phyloP scores from a whole-genome alignment of 768 basidiomycete species.

The Lyophyllum semitale region DNA sequence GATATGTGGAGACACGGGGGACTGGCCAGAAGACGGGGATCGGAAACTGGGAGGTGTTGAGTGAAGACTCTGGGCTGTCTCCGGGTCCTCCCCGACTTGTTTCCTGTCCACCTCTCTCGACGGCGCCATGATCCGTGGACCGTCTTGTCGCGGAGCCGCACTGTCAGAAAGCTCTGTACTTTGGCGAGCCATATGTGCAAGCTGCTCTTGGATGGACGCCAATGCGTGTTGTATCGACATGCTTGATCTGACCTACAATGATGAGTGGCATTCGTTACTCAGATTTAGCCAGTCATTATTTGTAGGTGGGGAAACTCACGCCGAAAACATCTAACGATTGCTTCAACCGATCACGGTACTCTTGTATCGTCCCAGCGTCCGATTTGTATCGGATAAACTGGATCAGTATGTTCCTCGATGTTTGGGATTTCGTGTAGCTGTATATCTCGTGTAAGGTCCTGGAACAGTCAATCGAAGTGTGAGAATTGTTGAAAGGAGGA shows the following conservation, averaged over 20 bases:
- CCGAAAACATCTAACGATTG: conserved; percentile 9
- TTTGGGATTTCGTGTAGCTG: neutral
- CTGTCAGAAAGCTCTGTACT: neutral
- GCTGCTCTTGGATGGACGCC: neutral
- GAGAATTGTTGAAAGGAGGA: neutral
- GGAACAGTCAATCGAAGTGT: neutral
- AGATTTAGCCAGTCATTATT: neutral
- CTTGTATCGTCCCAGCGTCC: conserved; percentile 6
- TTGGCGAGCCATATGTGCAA: neutral
- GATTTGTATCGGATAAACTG: conserved; percentile 4
- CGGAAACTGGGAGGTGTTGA: no score
- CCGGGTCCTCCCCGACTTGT: no score
- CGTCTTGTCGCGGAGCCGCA: neutral
- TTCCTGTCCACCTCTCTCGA: no score
- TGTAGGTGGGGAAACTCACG: neutral
- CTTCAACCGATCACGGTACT: conserved; percentile 6
- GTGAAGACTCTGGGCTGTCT: no score
- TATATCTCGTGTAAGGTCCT: conserved; percentile 5
- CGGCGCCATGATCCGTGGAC: no score
- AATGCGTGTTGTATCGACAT: conserved; percentile 6
- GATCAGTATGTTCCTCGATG: neutral
- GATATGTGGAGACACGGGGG: no score
- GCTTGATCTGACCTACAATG: conserved; percentile 4
- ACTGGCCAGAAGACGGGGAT: no score
- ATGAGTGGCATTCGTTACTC: neutral